Evolutionary conservation across 129 eudicot genomes (phyloP).

Genomic region (Arctium lappa): DNA sequence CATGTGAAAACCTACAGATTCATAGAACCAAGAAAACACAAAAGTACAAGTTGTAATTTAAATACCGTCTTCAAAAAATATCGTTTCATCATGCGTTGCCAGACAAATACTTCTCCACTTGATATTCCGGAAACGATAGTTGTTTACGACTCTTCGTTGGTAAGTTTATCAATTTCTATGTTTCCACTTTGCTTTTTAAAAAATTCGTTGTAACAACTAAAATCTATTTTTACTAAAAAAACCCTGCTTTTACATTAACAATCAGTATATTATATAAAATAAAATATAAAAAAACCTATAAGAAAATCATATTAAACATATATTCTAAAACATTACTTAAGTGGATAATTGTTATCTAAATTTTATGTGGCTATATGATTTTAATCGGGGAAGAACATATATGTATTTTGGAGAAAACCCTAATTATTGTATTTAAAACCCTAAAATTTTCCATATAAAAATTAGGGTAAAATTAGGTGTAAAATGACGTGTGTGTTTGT

Average conservation of each 20-base stretch:
- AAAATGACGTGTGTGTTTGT: slow-evolving; percentile 12
- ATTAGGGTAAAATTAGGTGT: slow-evolving; percentile 5
- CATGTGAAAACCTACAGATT: neutral
- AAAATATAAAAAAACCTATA: neutral
- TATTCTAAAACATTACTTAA: neutral
- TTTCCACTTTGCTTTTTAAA: neutral
- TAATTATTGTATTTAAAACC: neutral
- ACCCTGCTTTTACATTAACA: too few species aligned
- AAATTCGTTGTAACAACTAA: neutral
- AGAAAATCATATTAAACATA: neutral
- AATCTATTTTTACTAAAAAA: too few species aligned
- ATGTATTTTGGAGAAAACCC: neutral
- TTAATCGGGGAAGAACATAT: neutral
- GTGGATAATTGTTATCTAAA: neutral
- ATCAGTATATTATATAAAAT: neutral
- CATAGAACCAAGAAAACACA: neutral
- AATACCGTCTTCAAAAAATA: neutral
- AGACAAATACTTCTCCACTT: neutral
- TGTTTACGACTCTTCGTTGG: neutral
- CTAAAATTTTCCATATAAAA: neutral
- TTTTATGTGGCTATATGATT: neutral
- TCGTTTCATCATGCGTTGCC: neutral
- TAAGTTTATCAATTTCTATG: neutral
- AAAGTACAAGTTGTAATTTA: neutral
- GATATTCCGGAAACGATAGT: neutral